Percentiles rank a stretch among this genome's conserved stretches.
These are phyloP conservation scores for Mycothermus thermophilus DNA, from an alignment of 495 filamentous ascomycete genomes.

Conservation along the genomic window DNA sequence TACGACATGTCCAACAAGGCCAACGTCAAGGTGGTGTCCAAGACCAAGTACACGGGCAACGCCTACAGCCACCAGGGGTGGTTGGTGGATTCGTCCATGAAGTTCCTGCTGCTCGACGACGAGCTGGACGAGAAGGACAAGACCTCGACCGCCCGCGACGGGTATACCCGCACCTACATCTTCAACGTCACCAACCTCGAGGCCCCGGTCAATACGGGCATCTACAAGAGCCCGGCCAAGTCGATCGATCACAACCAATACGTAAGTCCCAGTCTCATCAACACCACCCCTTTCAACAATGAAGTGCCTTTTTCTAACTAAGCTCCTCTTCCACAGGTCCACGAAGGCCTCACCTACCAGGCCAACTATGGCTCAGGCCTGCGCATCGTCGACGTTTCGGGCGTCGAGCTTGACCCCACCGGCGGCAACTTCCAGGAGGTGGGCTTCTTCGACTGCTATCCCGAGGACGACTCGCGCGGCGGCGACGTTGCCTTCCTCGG, in stretches of 20 bases:
- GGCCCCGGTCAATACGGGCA: constrained; percentile 38
- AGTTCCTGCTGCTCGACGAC: constrained; percentile 46
- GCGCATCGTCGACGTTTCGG: constrained; percentile 41
- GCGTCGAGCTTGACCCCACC: constrained; percentile 39
- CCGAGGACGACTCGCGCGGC: constrained; percentile 41
- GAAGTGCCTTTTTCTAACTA: not conserved
- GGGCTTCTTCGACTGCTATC: constrained; percentile 46
- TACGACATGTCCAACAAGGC: constrained; percentile 42
- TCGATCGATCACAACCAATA: constrained; percentile 53
- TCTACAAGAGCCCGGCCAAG: constrained; percentile 34
- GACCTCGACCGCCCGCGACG: constrained; percentile 30
- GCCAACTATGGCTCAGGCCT: constrained; percentile 46
- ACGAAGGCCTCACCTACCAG: constrained; percentile 40
- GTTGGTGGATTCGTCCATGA: constrained; percentile 40
- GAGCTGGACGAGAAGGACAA: constrained; percentile 43
- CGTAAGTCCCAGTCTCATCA: constrained; percentile 5
- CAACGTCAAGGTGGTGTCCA: constrained; percentile 36
- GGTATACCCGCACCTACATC: constrained; percentile 40
- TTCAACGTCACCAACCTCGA: constrained; percentile 42
- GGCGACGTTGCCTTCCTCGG: constrained; percentile 43
- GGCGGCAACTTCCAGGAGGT: constrained; percentile 37
- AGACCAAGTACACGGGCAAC: constrained; percentile 42
- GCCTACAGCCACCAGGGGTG: constrained; percentile 50
- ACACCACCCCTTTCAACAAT: too few relatives aligned
- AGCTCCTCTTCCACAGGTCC: constrained; percentile 12